Conservation (phyloP, 305 asterid species). For the Fraxinus sp. region DNA sequence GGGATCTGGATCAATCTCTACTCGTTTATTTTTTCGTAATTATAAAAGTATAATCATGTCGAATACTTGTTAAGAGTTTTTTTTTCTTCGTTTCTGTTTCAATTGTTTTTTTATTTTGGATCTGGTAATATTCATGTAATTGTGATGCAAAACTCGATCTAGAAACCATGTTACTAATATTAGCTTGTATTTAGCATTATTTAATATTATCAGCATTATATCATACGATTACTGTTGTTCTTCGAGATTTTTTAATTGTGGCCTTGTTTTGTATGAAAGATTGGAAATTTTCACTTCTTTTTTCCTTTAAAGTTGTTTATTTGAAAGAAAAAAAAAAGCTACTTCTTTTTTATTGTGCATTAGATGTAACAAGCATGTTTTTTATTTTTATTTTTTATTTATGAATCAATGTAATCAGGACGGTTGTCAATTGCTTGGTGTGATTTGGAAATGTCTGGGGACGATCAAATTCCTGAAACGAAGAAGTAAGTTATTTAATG, state of each 20-base stretch:
- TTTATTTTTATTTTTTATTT: background rate
- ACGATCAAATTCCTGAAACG: background rate
- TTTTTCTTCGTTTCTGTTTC: background rate
- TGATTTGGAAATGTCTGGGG: background rate
- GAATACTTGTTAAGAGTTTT: background rate
- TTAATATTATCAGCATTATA: background rate
- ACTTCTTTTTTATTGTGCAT: background rate
- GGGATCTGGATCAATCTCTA: background rate
- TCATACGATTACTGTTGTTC: background rate
- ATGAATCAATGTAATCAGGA: background rate
- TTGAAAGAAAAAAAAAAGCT: background rate
- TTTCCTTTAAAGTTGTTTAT: background rate
- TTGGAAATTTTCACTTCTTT: background rate
- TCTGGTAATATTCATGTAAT: background rate
- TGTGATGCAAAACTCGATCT: background rate
- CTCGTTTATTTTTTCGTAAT: background rate
- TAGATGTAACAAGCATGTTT: background rate
- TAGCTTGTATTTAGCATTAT: background rate
- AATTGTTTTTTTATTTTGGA: background rate
- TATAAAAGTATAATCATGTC: background rate
- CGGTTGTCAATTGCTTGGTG: background rate
- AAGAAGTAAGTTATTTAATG: background rate
- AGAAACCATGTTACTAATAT: background rate
- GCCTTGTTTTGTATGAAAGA: background rate
- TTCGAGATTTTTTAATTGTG: background rate